A percentile compares a stretch with the other conserved stretches of the same genome.
Conservation (phyloP, 495 filamentous ascomycete genomes). For the Diplogelasinospora grovesii region DNA sequence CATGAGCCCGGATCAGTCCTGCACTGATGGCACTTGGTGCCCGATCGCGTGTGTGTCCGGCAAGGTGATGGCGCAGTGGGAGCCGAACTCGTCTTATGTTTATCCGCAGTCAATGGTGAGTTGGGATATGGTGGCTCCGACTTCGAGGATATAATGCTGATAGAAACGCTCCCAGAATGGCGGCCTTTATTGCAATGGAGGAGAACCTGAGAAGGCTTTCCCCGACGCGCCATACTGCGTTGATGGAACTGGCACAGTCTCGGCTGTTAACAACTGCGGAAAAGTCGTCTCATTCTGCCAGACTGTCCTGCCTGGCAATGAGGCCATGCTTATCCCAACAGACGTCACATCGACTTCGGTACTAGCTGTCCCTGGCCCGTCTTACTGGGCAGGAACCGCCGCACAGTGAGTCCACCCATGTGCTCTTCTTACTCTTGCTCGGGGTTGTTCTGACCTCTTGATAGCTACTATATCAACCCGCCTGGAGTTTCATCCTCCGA, state of each 20-base stretch:
- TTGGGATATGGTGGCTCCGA: conserved; percentile 4
- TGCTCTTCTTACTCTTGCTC: neutral
- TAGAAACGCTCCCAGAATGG: conserved; percentile 52
- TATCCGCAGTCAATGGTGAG: conserved; percentile 72
- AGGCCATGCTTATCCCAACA: conserved; percentile 82
- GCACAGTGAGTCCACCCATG: conserved; percentile 53
- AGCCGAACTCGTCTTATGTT: conserved; percentile 58
- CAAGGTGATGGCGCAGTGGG: conserved; percentile 76
- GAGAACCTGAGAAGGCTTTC: conserved; percentile 66
- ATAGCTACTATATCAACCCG: conserved; percentile 72
- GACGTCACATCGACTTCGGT: conserved; percentile 46
- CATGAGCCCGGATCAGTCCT: conserved; percentile 71
- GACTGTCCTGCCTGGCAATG: conserved; percentile 78
- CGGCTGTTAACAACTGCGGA: conserved; percentile 56
- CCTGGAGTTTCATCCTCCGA: conserved; percentile 55
- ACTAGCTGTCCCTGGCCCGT: conserved; percentile 63
- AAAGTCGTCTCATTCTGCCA: conserved; percentile 68
- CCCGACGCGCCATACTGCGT: conserved; percentile 62
- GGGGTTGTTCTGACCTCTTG: conserved; percentile 7
- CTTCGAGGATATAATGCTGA: conserved; percentile 18
- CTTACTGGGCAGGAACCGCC: conserved; percentile 67
- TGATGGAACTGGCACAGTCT: conserved; percentile 59
- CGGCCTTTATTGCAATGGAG: conserved; percentile 68
- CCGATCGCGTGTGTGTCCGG: conserved; percentile 73
- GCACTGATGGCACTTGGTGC: conserved; percentile 63